Evolutionary conservation across 179 eudicot genomes (phyloP).

Genomic region (Silene coronaria): DNA sequence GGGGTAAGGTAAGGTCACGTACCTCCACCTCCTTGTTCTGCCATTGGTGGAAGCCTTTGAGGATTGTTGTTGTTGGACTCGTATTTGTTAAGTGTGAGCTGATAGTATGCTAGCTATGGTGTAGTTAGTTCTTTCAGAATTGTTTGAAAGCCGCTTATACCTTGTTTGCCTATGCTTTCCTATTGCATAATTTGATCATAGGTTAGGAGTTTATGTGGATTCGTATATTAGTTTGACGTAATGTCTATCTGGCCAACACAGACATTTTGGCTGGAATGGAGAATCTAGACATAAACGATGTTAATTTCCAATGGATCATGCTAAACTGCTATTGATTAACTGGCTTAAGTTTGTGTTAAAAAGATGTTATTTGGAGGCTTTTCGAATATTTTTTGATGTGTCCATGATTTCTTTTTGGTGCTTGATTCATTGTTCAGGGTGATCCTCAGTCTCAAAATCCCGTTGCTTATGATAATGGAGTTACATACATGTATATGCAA

Average conservation of each 20-base stretch:
- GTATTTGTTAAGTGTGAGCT: too few relatives aligned
- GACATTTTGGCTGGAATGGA: neutral
- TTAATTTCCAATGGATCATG: neutral
- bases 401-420: neutral
- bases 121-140: too few relatives aligned
- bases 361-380: neutral
- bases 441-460: constrained; percentile 81
- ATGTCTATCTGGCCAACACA: neutral
- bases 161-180: neutral
- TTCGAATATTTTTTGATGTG: constrained; percentile 1
- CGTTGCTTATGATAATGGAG: constrained; percentile 70
- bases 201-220: neutral
- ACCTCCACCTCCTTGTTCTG: too few relatives aligned
- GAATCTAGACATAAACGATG: neutral
- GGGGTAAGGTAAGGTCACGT: too few relatives aligned
- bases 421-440: constrained; percentile 39
- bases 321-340: constrained; percentile 7
- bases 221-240: neutral
- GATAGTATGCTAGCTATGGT: too few relatives aligned
- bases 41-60: too few relatives aligned
- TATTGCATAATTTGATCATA: neutral
- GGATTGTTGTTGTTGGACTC: too few relatives aligned
- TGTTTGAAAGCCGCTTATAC: neutral
- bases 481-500: constrained; percentile 80
- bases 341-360: neutral